Base-by-base conservation (phyloP, 2,329 filamentous ascomycete genomes). In the Epichloe gansuensis region DNA sequence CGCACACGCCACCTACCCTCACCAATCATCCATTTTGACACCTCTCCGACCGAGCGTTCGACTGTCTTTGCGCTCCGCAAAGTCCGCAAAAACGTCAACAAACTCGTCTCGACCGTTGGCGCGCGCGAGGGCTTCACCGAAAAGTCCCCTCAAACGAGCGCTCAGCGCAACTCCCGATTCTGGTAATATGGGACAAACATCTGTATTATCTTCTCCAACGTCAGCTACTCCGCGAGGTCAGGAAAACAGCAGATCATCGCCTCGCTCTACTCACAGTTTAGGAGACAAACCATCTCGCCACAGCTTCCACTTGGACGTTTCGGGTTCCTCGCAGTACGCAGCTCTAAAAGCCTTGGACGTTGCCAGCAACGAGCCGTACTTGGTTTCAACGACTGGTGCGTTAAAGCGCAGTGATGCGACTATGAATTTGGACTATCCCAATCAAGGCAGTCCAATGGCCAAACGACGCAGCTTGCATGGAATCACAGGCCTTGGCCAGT, bases 321-420 rank as follows among this genome's bases (percentile, higher is more conserved):
- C 76, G 3, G 76, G 74, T 35, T 72, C 77, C 25, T 73, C 76
- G 3, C 74, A 77, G 56, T 69, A 73, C 54, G 67, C 71, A 13
- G 67, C 77, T 35, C 67, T 77, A 43, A 76, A 76, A 56, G 65
- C 78, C n/a, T 63, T 74, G 15, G 77, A 81, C 49, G 39, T 41
- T 12, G 65, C 65, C 17, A 71, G 68, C 47, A 59, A 51, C 49
- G 64, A 68, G 34, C 55, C 55, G 51, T 60, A 59, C 51, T 64
- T 66, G 63, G 57, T 61, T 47, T 58, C 63, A 38, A 63, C 60
- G 36, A 82, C 85, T 5, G 95, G 91, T 64, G 90, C 91, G 5
- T 72, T 97, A 59, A 96, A 97, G 75, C 83, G 93, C 60, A 91
- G 85, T 63, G 91, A 97, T 71, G 85, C 87, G 43, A 84, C 85